phyloP scores from a whole-genome alignment of 2,329 filamentous ascomycete genomes.

The Fusarium nygamai region DNA sequence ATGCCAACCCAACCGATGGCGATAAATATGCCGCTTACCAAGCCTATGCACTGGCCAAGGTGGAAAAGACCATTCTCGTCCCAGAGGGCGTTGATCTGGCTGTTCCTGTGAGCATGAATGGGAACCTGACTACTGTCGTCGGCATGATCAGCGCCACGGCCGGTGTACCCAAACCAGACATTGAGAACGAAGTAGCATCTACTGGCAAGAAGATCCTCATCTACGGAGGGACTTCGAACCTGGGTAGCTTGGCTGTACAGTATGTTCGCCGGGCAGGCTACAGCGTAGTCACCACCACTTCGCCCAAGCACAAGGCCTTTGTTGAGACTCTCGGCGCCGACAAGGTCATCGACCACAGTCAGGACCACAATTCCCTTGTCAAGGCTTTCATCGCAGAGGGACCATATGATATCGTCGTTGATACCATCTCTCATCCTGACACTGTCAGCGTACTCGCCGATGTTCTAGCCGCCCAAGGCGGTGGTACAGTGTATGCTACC shows the following conservation, averaged over 20 bases:
- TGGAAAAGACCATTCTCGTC: not conserved
- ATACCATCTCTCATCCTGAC: not conserved
- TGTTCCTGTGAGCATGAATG: not conserved
- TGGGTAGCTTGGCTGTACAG: not conserved
- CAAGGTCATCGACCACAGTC: not conserved
- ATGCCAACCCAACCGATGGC: not conserved
- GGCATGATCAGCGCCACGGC: not conserved
- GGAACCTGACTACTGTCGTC: not conserved
- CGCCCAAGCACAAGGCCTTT: not conserved
- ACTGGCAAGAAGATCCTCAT: not conserved
- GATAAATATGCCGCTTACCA: not conserved
- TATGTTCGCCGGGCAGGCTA: not conserved
- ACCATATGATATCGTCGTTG: not conserved
- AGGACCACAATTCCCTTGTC: fast-evolving
- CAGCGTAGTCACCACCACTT: not conserved
- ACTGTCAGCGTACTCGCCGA: not conserved
- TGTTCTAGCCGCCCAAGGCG: not conserved
- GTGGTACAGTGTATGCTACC: not conserved
- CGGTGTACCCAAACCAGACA: not conserved
- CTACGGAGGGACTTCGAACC: not conserved
- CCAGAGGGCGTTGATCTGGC: not conserved
- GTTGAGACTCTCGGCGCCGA: not conserved
- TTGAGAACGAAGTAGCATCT: not conserved
- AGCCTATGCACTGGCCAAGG: not conserved
- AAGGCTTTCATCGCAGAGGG: not conserved